Conservation (phyloP, 2,329 filamentous ascomycete species). For the Lanzia echinophila region DNA sequence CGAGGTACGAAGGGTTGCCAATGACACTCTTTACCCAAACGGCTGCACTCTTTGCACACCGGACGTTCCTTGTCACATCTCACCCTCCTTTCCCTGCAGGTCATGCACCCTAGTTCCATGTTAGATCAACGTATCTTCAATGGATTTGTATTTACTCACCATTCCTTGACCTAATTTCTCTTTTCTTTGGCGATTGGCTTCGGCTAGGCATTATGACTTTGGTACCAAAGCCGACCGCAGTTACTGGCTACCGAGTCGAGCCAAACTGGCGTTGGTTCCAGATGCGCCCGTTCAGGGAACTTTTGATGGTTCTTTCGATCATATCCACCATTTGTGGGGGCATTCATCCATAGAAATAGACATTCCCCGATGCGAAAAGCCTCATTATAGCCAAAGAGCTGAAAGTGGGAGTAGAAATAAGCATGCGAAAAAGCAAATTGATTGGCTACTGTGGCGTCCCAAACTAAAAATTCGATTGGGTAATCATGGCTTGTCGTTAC, state of each 20-base stretch:
- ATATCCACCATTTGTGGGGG: not conserved
- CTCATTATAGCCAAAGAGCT: not conserved
- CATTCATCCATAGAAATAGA: not conserved
- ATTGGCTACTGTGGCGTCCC: not conserved
- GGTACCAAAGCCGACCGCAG: not conserved
- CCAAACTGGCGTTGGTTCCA: not conserved
- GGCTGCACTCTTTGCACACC: not conserved
- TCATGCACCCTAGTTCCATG: not conserved
- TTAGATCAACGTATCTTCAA: not conserved
- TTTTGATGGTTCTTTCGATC: not conserved
- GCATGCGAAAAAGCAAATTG: not conserved
- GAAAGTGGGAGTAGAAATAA: not conserved
- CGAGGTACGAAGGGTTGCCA: not conserved
- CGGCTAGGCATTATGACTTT: no score
- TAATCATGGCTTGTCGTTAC: no score
- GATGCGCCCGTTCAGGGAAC: not conserved
- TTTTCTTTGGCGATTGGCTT: no score
- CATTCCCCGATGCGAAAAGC: not conserved
- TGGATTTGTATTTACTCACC: not conserved
- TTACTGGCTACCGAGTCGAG: not conserved
- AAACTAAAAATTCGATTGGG: not conserved
- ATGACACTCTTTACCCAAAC: not conserved
- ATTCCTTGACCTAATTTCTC: no score
- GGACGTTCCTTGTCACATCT: slow-evolving; percentile 2
- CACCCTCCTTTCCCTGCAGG: slow-evolving; percentile 4